phyloP scores from a whole-genome alignment of 441 rosid species.

The Adansonia rubrostipa region DNA sequence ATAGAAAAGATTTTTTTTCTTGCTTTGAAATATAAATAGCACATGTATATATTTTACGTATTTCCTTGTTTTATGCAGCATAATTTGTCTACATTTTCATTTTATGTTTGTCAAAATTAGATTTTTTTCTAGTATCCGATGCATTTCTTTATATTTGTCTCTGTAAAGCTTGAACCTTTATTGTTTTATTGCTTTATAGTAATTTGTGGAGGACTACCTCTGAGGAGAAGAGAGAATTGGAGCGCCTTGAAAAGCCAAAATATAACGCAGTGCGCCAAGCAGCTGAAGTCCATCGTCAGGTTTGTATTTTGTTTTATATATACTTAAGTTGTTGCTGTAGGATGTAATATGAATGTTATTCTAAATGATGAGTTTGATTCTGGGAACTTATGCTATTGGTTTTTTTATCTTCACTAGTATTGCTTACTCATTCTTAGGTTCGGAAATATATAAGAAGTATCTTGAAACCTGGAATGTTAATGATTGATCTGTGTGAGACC shows the following conservation, averaged over 20 bases:
- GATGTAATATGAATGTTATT: neutral
- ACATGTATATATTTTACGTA: neutral
- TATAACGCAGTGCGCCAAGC: slow-evolving; percentile 93
- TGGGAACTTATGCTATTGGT: neutral
- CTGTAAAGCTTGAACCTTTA: neutral
- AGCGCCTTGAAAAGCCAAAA: slow-evolving; percentile 81
- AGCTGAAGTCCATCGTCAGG: slow-evolving; percentile 99
- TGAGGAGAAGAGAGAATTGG: slow-evolving; percentile 93
- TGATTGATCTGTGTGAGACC: slow-evolving; percentile 94
- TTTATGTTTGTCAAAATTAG: neutral
- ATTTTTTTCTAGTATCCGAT: neutral
- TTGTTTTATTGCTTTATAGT: slow-evolving; percentile 42
- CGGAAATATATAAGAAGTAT: slow-evolving; percentile 80
- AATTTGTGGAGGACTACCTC: slow-evolving; percentile 95
- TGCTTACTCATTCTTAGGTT: slow-evolving; percentile 51
- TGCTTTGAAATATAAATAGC: neutral
- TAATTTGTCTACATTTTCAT: neutral
- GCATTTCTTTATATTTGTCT: slow-evolving; percentile 2
- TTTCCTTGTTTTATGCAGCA: neutral
- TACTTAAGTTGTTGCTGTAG: neutral
- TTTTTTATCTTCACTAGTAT: slow-evolving; percentile 18
- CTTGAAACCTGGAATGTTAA: slow-evolving; percentile 86
- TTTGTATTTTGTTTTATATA: slow-evolving; percentile 24
- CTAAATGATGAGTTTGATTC: neutral
- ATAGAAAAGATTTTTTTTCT: neutral